Conservation (phyloP, 805 yeast species). For the Suhomyces vadensis region DNA sequence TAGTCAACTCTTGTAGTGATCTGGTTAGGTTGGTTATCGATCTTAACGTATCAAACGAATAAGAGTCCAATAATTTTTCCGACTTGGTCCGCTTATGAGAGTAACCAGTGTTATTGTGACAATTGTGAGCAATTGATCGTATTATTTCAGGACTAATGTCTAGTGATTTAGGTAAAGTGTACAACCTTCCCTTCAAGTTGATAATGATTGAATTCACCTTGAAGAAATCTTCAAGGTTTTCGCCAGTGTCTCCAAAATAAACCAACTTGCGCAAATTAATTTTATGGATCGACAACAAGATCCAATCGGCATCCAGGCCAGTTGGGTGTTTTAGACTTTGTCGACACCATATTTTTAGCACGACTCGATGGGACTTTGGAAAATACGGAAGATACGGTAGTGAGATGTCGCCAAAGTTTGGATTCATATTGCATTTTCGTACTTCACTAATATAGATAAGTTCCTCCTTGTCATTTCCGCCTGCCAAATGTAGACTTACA, state of each 20-base stretch:
- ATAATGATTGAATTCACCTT: slow-evolving; percentile 23
- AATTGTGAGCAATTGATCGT: background rate
- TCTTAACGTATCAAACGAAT: slow-evolving; percentile 33
- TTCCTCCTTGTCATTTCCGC: slow-evolving; percentile 11
- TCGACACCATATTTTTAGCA: slow-evolving; percentile 23
- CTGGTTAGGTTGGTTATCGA: slow-evolving; percentile 24
- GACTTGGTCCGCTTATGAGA: slow-evolving; percentile 1
- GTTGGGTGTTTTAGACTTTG: slow-evolving; percentile 1
- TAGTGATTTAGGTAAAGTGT: slow-evolving; percentile 18
- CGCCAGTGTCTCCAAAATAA: slow-evolving; percentile 11
- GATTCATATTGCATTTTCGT: slow-evolving; percentile 19
- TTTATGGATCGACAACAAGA: slow-evolving; percentile 16
- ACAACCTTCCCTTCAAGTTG: slow-evolving; percentile 21
- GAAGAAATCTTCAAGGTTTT: slow-evolving; percentile 16
- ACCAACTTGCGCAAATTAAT: slow-evolving; percentile 20
- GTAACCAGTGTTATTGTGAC: background rate
- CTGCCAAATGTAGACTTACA: slow-evolving; percentile 24
- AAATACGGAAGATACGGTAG: slow-evolving; percentile 20
- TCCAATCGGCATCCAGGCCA: slow-evolving; percentile 19
- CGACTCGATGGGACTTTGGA: slow-evolving; percentile 9
- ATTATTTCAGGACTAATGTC: slow-evolving; percentile 3
- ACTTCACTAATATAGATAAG: slow-evolving; percentile 38
- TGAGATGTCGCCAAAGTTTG: slow-evolving; percentile 28
- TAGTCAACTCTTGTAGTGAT: slow-evolving; percentile 30
- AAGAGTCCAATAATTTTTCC: slow-evolving; percentile 16